phyloP scores from a whole-genome alignment of 352 stramenopile genomes.

The Globisporangium canariense region DNA sequence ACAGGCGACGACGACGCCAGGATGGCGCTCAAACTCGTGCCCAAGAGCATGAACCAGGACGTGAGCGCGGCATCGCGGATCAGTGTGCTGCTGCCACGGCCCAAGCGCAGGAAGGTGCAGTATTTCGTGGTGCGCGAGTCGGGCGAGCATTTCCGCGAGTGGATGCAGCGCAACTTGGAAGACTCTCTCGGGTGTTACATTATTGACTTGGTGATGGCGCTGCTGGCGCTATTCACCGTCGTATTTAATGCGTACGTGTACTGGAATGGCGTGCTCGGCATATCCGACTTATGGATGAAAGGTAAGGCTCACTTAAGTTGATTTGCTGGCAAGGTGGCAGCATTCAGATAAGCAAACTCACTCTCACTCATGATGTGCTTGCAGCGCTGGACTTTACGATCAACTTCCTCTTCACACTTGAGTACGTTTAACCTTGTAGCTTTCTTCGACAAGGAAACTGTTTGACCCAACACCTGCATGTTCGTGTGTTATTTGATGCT shows the following conservation, averaged over 20 bases:
- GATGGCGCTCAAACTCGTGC: slow-evolving; percentile 15
- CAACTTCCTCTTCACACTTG: slow-evolving; percentile 66
- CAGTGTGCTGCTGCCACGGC: slow-evolving; percentile 29
- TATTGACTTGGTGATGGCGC: slow-evolving; percentile 37
- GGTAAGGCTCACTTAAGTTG: slow-evolving; percentile 21
- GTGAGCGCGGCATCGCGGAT: slow-evolving; percentile 23
- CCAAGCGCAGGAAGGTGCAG: slow-evolving; percentile 31
- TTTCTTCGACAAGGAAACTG: too few relatives aligned
- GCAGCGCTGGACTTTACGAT: slow-evolving; percentile 51
- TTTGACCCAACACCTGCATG: too few relatives aligned
- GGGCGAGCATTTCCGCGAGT: slow-evolving; percentile 55
- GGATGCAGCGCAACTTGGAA: slow-evolving; percentile 73
- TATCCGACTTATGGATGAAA: slow-evolving; percentile 36
- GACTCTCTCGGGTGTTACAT: slow-evolving; percentile 48
- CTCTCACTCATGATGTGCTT: neutral
- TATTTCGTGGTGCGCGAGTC: slow-evolving; percentile 31
- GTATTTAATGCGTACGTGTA: slow-evolving; percentile 64
- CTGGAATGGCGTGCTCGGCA: slow-evolving; percentile 39
- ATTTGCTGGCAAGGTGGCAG: too few relatives aligned
- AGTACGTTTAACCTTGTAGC: slow-evolving; percentile 31
- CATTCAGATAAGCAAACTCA: neutral
- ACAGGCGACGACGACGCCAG: neutral
- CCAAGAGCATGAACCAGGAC: slow-evolving; percentile 38
- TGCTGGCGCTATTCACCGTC: slow-evolving; percentile 63
- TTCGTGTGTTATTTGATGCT: too few relatives aligned